Conservation (phyloP, 805 yeast genomes). For the Cyberlindnera meyerae region DNA sequence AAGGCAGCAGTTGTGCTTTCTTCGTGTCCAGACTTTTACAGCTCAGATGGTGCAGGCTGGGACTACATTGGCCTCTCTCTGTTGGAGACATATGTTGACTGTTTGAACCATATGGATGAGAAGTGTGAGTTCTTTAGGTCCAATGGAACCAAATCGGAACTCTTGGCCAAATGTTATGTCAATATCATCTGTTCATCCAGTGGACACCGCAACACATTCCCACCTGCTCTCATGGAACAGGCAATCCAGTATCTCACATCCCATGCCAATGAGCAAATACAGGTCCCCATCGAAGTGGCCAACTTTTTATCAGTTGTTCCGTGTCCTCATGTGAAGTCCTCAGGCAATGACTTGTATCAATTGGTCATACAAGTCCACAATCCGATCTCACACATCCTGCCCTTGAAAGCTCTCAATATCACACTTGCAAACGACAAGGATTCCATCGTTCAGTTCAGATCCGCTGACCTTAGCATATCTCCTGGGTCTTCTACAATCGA, state of each 20-base stretch:
- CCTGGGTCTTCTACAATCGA: no score
- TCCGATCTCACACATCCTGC: conserved; percentile 3
- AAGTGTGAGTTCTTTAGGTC: conserved; percentile 20
- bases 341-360: conserved; percentile 12
- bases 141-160: no score
- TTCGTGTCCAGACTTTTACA: conserved; percentile 64
- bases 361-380: conserved; percentile 8
- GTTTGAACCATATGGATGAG: conserved; percentile 45
- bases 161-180: conserved; percentile 7
- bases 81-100: conserved; percentile 61
- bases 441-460: no score
- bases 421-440: conserved; percentile 17
- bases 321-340: conserved; percentile 5
- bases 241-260: conserved; percentile 6
- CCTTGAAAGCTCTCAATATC: conserved; percentile 14
- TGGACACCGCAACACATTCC: not conserved
- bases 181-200: conserved; percentile 5
- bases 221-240: conserved; percentile 4
- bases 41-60: conserved; percentile 76
- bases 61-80: conserved; percentile 60
- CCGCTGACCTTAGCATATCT: no score
- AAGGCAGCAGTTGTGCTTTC: conserved; percentile 60
- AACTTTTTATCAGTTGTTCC: conserved; percentile 12
- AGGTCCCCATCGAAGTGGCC: conserved; percentile 2
- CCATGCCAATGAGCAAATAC: no score